phyloP scores from a whole-genome alignment of 1,139 yeast genomes.

The Geotrichum phurueaensis region DNA sequence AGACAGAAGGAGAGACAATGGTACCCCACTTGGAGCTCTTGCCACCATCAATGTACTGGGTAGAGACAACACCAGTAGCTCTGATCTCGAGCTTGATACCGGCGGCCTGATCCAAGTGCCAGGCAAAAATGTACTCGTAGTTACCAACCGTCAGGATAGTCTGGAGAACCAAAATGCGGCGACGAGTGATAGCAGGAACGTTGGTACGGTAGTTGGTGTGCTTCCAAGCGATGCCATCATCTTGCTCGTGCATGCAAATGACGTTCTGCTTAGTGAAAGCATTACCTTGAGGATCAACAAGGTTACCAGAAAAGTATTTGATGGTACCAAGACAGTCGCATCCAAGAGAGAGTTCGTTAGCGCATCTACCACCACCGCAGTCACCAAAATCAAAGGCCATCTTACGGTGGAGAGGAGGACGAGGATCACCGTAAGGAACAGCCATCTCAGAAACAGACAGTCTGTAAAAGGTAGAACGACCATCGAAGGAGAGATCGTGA shows the following conservation, averaged over 20 bases:
- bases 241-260: slow-evolving; percentile 87
- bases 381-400: slow-evolving; percentile 92
- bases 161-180: slow-evolving; percentile 79
- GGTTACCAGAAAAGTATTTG: slow-evolving; percentile 66
- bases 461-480: slow-evolving; percentile 75
- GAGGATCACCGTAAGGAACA: slow-evolving; percentile 87
- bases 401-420: slow-evolving; percentile 86
- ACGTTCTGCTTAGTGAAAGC: slow-evolving; percentile 65
- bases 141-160: slow-evolving; percentile 87
- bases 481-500: slow-evolving; percentile 73
- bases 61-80: slow-evolving; percentile 71
- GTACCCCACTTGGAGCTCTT: slow-evolving; percentile 79
- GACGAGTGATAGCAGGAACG: slow-evolving; percentile 71
- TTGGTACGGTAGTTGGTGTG: slow-evolving; percentile 79
- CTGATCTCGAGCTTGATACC: slow-evolving; percentile 76
- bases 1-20: slow-evolving; percentile 74
- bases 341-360: slow-evolving; percentile 69
- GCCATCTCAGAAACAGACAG: slow-evolving; percentile 82
- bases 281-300: slow-evolving; percentile 58
- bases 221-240: slow-evolving; percentile 72
- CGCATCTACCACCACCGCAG: slow-evolving; percentile 79
- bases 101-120: slow-evolving; percentile 78
- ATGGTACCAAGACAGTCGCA: slow-evolving; percentile 89
- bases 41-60: slow-evolving; percentile 74
- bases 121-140: slow-evolving; percentile 76